Evolutionary conservation across 2,329 filamentous ascomycete genomes (phyloP).

Genomic region (Ophiostoma perfectum): DNA sequence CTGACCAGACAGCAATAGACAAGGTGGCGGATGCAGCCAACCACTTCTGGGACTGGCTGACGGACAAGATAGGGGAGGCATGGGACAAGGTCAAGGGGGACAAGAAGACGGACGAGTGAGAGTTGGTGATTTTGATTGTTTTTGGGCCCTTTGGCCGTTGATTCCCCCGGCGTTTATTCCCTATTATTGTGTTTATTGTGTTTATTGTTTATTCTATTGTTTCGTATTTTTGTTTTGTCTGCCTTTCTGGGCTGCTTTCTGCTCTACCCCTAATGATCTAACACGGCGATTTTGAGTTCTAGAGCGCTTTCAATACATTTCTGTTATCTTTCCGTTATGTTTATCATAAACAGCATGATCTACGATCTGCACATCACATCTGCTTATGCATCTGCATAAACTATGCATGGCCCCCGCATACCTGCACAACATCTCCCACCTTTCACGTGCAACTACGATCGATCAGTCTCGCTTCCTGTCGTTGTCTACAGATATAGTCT

Average conservation of each 20-base stretch:
- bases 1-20: slow-evolving; percentile 31
- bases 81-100: slow-evolving; percentile 41
- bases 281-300: neutral
- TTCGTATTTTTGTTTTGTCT: neutral
- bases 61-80: slow-evolving; percentile 42
- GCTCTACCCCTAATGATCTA: neutral
- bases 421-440: neutral
- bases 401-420: neutral
- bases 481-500: too few relatives aligned
- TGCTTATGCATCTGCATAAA: neutral
- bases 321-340: neutral
- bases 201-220: neutral
- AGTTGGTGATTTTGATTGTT: neutral
- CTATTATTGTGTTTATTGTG: too few relatives aligned
- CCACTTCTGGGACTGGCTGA: slow-evolving; percentile 49
- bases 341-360: neutral
- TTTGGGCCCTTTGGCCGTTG: neutral
- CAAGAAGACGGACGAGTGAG: neutral
- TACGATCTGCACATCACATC: neutral
- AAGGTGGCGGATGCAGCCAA: slow-evolving; percentile 32
- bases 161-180: slow-evolving; percentile 8
- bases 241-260: neutral
- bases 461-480: neutral
- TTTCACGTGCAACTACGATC: neutral
- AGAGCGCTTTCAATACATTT: neutral